Base-by-base conservation (phyloP, 108 stramenopile genomes). In the Cyclostephanos tholiformis region DNA sequence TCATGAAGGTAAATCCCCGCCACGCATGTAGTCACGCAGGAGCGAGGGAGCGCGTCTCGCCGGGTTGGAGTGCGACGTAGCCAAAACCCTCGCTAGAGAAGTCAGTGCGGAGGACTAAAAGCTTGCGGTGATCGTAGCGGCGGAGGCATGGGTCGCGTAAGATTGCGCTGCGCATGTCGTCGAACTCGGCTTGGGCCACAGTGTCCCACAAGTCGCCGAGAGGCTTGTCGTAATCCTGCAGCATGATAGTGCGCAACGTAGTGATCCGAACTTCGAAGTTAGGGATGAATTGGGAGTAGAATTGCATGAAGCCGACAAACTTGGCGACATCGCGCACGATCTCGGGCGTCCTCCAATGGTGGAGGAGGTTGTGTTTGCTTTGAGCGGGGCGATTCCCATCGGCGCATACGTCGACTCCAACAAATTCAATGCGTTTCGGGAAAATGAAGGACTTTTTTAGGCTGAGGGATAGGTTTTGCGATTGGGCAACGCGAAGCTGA, bases 141-240 rank as follows among this genome's bases (percentile, higher is more conserved):
- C 16, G 8, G 0, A 65, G 46, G 12, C 64, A 69, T 1, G 69
- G 69, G 19, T 69, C 56, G 0, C 6, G 0, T 12, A 69, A 41
- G 13, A 69, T 44, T 26, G 69, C 69, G 2, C 14, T 10, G 10
- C 25, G 36, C 22, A 69, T 56, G 4, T 69, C 39, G 9, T 30
- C 36, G 1, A 56, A 11, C 22, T 5, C 13, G 5, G 16, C n/a
- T 4, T 60, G 35, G n/a, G n/a, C n/a, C n/a, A n/a, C n/a, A n/a
- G n/a, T n/a, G n/a, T n/a, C n/a, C n/a, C n/a, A n/a, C n/a, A n/a
- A n/a, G n/a, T n/a, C n/a, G n/a, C n/a, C n/a, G n/a, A n/a, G n/a
- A n/a, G n/a, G n/a, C n/a, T n/a, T n/a, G n/a, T n/a, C n/a, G n/a
- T n/a, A n/a, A n/a, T n/a, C n/a, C n/a, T n/a, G n/a, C n/a, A n/a